Conservation (phyloP, 768 basidiomycete species). For the Tricholoma hemisulphureum region DNA sequence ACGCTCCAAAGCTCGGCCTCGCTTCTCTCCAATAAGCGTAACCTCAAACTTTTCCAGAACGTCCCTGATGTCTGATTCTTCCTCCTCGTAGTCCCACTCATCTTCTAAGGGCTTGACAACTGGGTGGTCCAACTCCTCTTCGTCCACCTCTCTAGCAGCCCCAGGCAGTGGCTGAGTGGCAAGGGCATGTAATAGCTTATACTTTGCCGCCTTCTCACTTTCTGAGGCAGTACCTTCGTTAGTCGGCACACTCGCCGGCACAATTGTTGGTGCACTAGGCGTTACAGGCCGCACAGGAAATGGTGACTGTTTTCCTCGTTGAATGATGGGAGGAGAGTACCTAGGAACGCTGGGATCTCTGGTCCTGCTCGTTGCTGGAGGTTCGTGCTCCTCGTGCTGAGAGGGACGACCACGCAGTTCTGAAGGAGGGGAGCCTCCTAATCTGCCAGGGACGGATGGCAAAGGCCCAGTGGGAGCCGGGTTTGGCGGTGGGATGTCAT, state of each 20-base stretch:
- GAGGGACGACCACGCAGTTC: background rate
- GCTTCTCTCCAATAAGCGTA: constrained; percentile 8
- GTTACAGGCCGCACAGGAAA: constrained; percentile 50
- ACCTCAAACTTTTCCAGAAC: constrained; percentile 42
- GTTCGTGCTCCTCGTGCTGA: background rate
- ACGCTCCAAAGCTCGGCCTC: constrained; percentile 24
- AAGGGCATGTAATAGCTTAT: constrained; percentile 32
- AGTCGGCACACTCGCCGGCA: constrained; percentile 14
- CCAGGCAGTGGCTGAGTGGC: constrained; percentile 10
- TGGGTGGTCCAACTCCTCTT: background rate
- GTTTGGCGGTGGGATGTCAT: constrained; percentile 51
- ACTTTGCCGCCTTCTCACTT: constrained; percentile 27
- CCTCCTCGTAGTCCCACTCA: constrained; percentile 23
- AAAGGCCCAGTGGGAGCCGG: constrained; percentile 48
- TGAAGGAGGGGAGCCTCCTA: background rate
- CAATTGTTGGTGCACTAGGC: too few species aligned
- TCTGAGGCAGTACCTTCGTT: constrained; percentile 26
- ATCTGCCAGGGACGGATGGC: constrained; percentile 31
- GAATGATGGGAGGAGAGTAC: constrained; percentile 19
- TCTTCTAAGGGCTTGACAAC: constrained; percentile 18
- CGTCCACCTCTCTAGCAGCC: constrained; percentile 2
- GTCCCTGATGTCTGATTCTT: constrained; percentile 32
- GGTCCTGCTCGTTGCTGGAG: background rate
- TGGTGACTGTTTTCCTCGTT: constrained; percentile 49
- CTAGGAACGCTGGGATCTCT: background rate